phyloP scores from a whole-genome alignment of 495 filamentous ascomycete genomes.

The Paragyromitra xinjiangensis region DNA sequence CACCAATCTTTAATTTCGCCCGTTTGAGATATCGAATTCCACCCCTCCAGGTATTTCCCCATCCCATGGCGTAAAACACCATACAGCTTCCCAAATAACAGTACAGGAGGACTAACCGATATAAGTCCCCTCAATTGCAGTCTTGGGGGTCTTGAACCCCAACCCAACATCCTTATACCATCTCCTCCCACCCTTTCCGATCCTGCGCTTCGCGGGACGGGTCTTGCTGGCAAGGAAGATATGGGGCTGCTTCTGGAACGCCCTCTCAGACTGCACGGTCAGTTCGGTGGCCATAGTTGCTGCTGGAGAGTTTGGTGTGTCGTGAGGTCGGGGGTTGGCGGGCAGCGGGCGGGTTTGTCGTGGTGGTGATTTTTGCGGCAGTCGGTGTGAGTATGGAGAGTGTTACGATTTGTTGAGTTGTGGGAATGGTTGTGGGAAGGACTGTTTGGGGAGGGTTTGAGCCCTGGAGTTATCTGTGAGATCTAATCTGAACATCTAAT shows the following conservation, averaged over 20 bases:
- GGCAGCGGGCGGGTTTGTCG: slow-evolving; percentile 23
- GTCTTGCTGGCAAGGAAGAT: slow-evolving; percentile 96
- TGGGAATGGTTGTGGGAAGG: slow-evolving; percentile 30
- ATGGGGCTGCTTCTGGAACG: slow-evolving; percentile 99
- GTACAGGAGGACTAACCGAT: slow-evolving; percentile 79
- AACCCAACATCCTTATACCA: slow-evolving; percentile 99
- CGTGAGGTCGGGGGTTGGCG: slow-evolving; percentile 39
- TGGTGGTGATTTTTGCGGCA: slow-evolving; percentile 32
- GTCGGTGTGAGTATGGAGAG: slow-evolving; percentile 1
- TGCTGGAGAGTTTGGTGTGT: slow-evolving; percentile 60
- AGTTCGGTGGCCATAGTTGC: slow-evolving; percentile 97
- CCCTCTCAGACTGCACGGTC: slow-evolving; percentile 96
- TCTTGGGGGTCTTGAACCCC: slow-evolving; percentile 97
- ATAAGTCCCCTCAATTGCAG: slow-evolving; percentile 96
- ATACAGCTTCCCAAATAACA: slow-evolving; percentile 4
- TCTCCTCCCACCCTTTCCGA: slow-evolving; percentile 86
- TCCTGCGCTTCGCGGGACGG: slow-evolving; percentile 80
- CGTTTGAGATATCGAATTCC: background rate
- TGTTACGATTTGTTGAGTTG: background rate
- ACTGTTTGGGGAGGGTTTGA: slow-evolving; percentile 34
- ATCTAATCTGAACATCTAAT: slow-evolving; percentile 8
- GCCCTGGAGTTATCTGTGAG: slow-evolving; percentile 1
- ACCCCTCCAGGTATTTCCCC: background rate
- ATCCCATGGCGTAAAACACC: slow-evolving; percentile 1
- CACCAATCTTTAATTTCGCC: background rate